phyloP scores from a whole-genome alignment of 1,284 basidiomycete species.

The Stygiomarasmius scandens region DNA sequence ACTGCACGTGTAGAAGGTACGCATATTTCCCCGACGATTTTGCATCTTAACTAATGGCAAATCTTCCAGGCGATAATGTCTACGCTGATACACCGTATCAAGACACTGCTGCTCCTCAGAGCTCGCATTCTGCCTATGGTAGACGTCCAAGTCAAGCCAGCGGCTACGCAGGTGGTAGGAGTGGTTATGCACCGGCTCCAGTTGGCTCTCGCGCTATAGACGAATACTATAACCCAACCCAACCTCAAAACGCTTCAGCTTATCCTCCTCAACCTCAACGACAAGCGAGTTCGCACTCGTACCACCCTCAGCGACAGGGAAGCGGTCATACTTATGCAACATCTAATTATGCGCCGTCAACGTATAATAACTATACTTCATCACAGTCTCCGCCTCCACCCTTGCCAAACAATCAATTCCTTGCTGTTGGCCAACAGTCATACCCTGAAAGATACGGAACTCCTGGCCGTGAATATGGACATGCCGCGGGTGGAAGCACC shows the following conservation, averaged over 20 bases:
- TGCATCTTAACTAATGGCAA: no score
- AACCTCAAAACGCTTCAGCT: constrained; percentile 27
- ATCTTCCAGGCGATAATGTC: constrained; percentile 38
- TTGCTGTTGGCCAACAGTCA: constrained; percentile 22
- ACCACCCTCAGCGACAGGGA: constrained; percentile 35
- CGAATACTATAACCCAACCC: constrained; percentile 61
- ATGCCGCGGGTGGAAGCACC: constrained; percentile 52
- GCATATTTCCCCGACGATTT: no score
- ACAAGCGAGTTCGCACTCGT: constrained; percentile 25
- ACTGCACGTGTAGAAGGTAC: constrained; percentile 56
- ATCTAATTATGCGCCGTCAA: constrained; percentile 44
- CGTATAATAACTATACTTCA: constrained; percentile 31
- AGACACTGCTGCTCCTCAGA: constrained; percentile 29
- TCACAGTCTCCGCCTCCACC: constrained; percentile 22
- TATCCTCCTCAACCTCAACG: constrained; percentile 45
- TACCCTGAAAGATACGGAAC: constrained; percentile 31
- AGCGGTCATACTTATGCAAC: constrained; percentile 47
- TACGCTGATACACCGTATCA: constrained; percentile 49
- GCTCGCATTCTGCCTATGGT: constrained; percentile 19
- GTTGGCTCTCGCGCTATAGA: constrained; percentile 71
- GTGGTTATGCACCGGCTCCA: constrained; percentile 66
- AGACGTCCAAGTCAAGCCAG: constrained; percentile 22
- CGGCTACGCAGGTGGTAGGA: constrained; percentile 45
- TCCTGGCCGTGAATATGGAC: constrained; percentile 51
- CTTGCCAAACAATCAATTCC: constrained; percentile 25